Evolutionary conservation across 2,329 filamentous ascomycete species (phyloP).

Genomic region (Epichloe aotearoae): DNA sequence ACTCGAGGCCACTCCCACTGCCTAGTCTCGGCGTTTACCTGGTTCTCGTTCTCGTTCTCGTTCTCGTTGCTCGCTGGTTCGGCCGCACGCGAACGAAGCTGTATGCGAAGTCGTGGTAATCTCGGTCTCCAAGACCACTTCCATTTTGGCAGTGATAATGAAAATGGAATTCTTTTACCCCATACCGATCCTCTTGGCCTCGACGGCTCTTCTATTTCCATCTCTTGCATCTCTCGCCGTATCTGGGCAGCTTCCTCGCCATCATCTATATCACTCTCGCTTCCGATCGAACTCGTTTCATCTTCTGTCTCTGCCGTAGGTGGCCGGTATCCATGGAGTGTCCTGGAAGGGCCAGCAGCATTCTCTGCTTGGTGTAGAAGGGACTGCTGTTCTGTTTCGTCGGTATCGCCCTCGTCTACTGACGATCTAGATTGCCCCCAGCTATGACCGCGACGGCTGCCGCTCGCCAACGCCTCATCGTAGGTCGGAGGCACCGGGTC

Average conservation of each 20-base stretch:
- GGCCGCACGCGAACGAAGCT: conserved; percentile 27
- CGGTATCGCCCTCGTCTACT: conserved; percentile 45
- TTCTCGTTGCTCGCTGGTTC: conserved; percentile 10
- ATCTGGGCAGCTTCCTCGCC: conserved; percentile 50
- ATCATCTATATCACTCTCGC: conserved; percentile 28
- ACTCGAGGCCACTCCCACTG: conserved; percentile 23
- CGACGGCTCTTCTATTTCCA: conserved; percentile 66
- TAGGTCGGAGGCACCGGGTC: conserved; percentile 30
- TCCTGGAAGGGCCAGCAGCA: conserved; percentile 26
- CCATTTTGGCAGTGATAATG: conserved; percentile 39
- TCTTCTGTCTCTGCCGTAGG: conserved; percentile 72
- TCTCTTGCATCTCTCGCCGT: conserved; percentile 74
- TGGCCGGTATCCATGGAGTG: conserved; percentile 52
- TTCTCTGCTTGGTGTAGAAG: conserved; percentile 47
- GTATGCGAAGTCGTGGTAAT: conserved; percentile 37
- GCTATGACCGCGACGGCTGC: conserved; percentile 20
- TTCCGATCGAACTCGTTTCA: conserved; percentile 44
- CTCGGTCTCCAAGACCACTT: conserved; percentile 41
- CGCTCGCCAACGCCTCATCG: conserved; percentile 26
- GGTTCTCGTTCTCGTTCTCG: conserved; percentile 5
- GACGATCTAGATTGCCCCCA: conserved; percentile 19
- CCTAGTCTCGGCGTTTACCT: conserved; percentile 11
- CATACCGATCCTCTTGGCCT: conserved; percentile 31
- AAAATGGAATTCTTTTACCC: conserved; percentile 42
- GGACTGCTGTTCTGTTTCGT: conserved; percentile 65